Conservation (phyloP, 805 yeast genomes). For the Monosporozyma siamensis region DNA sequence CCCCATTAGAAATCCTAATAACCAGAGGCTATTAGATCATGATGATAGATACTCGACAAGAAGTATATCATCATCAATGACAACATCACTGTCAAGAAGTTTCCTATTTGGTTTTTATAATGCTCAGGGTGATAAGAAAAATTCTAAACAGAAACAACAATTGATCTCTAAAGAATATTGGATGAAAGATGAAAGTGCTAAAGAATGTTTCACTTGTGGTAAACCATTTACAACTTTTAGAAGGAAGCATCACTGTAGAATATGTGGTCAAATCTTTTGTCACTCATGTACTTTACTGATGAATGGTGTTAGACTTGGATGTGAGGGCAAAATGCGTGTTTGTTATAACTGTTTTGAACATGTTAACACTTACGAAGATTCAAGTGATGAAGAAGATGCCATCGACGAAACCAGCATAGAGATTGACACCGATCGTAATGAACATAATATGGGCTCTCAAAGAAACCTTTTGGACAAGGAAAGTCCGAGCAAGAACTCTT, state of each 20-base stretch:
- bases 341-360: constrained; percentile 62
- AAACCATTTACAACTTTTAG: constrained; percentile 74
- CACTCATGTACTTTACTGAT: constrained; percentile 67
- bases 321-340: constrained; percentile 62
- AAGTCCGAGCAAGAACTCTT: background rate
- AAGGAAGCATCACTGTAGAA: constrained; percentile 88
- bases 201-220: constrained; percentile 79
- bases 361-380: constrained; percentile 58
- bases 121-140: constrained; percentile 23
- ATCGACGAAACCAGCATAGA: background rate
- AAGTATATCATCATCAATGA: constrained; percentile 34
- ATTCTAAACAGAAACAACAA: constrained; percentile 16
- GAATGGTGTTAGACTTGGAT: constrained; percentile 54
- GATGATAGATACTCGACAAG: constrained; percentile 30
- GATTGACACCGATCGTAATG: background rate
- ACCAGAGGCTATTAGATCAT: constrained; percentile 17
- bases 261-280: constrained; percentile 95
- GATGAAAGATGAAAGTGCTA: constrained; percentile 92
- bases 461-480: background rate
- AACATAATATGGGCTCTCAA: background rate
- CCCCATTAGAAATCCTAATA: constrained; percentile 21
- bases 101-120: constrained; percentile 35
- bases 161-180: constrained; percentile 62
- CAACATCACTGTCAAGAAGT: constrained; percentile 35
- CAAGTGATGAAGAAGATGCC: constrained; percentile 48